These are phyloP conservation scores for Diaporthe ilicicola DNA, from an alignment of 2,329 filamentous ascomycete genomes.

Conservation along the genomic window DNA sequence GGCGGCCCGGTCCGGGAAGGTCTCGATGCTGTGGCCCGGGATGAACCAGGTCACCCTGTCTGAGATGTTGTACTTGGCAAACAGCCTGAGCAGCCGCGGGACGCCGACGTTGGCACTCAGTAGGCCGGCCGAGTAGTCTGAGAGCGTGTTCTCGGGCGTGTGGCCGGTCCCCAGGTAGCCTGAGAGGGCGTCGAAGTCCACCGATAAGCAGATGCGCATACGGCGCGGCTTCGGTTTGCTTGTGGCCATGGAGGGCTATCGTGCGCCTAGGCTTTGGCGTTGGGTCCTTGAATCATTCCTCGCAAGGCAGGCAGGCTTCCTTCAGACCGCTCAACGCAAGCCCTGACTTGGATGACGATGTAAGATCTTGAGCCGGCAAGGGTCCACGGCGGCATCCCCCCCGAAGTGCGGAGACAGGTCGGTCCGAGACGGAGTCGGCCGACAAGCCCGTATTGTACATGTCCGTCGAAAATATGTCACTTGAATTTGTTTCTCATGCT, in stretches of 20 bases:
- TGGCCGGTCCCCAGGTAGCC: conserved; percentile 62
- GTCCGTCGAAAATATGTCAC: background rate
- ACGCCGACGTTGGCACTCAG: conserved; percentile 61
- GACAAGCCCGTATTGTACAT: background rate
- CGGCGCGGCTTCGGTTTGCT: conserved; percentile 26
- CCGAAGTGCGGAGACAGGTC: background rate
- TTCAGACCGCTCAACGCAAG: background rate
- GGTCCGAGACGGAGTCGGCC: background rate
- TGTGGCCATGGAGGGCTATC: background rate
- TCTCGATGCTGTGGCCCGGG: conserved; percentile 59
- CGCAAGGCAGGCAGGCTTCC: background rate
- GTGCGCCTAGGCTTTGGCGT: background rate
- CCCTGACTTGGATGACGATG: background rate
- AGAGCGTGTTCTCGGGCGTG: conserved; percentile 56
- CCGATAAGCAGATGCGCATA: conserved; percentile 42
- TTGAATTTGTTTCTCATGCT: background rate
- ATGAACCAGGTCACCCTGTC: conserved; percentile 61
- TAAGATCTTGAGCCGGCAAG: background rate
- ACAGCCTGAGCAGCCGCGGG: conserved; percentile 54
- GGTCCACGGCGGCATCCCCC: background rate
- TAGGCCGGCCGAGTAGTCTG: conserved; percentile 59
- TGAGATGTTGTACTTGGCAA: conserved; percentile 53
- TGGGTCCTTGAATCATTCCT: too few relatives aligned
- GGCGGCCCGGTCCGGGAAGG: conserved; percentile 52
- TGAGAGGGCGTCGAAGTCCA: conserved; percentile 63